Percentiles rank a stretch among this genome's conserved stretches.
These are phyloP conservation scores for Microdochium nivale DNA, from an alignment of 2,329 filamentous ascomycete species.

Conservation along the genomic window DNA sequence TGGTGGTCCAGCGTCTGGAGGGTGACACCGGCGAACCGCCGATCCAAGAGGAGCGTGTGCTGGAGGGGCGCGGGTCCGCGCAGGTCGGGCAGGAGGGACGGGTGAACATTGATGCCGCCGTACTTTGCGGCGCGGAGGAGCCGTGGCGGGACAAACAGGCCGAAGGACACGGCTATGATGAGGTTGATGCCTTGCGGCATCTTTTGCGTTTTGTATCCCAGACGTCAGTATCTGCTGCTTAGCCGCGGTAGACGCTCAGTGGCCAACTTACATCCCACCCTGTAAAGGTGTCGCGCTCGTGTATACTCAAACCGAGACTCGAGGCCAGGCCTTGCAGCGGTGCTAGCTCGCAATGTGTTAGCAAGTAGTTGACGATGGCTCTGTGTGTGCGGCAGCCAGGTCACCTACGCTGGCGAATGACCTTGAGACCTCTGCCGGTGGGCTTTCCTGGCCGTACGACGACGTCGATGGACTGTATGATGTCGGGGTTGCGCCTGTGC, in stretches of 20 bases:
- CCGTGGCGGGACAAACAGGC: constrained; percentile 73
- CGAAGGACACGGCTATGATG: constrained; percentile 89
- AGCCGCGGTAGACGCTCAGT: not conserved
- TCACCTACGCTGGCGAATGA: constrained; percentile 51
- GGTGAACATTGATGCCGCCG: constrained; percentile 89
- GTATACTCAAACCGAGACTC: constrained; percentile 55
- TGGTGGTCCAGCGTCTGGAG: constrained; percentile 76
- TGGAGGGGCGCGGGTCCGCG: constrained; percentile 82
- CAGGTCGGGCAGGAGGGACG: constrained; percentile 80
- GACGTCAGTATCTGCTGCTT: not conserved
- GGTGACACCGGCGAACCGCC: constrained; percentile 61
- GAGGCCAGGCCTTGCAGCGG: constrained; percentile 62
- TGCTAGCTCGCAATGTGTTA: constrained; percentile 36
- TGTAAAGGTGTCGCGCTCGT: constrained; percentile 75
- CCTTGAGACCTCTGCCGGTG: constrained; percentile 67
- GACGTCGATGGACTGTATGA: constrained; percentile 75
- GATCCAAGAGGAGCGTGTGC: constrained; percentile 62
- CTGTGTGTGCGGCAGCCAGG: not conserved
- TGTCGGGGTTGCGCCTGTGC: constrained; percentile 36
- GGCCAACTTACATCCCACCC: constrained; percentile 58
- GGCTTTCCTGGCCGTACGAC: constrained; percentile 72
- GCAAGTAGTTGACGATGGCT: not conserved
- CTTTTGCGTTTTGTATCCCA: constrained; percentile 9
- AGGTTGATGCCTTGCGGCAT: constrained; percentile 60
- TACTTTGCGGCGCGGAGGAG: constrained; percentile 65